Percentiles rank a stretch among this genome's conserved stretches.
Conservation (phyloP, 352 stramenopile genomes). For the Globisporangium cylindrosporum region DNA sequence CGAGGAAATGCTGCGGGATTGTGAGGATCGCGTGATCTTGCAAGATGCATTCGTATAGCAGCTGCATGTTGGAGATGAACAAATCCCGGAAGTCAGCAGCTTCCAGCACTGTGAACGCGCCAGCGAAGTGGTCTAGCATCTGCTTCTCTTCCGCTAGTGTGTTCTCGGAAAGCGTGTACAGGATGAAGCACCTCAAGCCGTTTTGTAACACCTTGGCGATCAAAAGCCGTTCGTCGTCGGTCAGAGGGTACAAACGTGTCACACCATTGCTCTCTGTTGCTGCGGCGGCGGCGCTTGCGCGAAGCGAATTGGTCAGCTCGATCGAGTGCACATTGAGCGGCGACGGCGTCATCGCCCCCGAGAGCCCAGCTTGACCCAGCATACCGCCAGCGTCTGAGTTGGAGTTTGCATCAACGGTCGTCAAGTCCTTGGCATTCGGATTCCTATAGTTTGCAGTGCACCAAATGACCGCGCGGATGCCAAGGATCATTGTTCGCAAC, state of each 20-base stretch:
- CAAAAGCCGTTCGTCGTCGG: conserved; percentile 90
- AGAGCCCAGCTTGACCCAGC: conserved; percentile 8
- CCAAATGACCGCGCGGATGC: conserved; percentile 97
- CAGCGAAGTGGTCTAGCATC: conserved; percentile 95
- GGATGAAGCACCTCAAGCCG: conserved; percentile 91
- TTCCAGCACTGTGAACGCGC: conserved; percentile 96
- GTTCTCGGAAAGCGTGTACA: conserved; percentile 90
- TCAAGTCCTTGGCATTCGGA: conserved; percentile 81
- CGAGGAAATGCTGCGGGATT: conserved; percentile 94
- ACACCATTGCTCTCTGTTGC: conserved; percentile 16
- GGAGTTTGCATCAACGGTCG: conserved; percentile 63
- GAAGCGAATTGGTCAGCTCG: conserved; percentile 14
- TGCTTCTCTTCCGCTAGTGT: conserved; percentile 91
- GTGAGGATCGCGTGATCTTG: conserved; percentile 92
- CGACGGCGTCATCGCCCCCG: conserved; percentile 15
- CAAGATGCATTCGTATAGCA: conserved; percentile 92
- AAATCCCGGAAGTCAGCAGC: conserved; percentile 92
- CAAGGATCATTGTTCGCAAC: conserved; percentile 96
- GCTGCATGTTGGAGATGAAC: conserved; percentile 86
- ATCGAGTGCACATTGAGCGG: conserved; percentile 17
- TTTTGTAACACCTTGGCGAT: conserved; percentile 93
- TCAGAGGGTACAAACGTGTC: conserved; percentile 83
- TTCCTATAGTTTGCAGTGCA: conserved; percentile 94
- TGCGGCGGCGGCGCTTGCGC: background rate
- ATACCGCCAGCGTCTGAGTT: conserved; percentile 20